These are phyloP conservation scores for Leptographium wingfieldii DNA, from an alignment of 2,329 filamentous ascomycete genomes.

Conservation along the genomic window DNA sequence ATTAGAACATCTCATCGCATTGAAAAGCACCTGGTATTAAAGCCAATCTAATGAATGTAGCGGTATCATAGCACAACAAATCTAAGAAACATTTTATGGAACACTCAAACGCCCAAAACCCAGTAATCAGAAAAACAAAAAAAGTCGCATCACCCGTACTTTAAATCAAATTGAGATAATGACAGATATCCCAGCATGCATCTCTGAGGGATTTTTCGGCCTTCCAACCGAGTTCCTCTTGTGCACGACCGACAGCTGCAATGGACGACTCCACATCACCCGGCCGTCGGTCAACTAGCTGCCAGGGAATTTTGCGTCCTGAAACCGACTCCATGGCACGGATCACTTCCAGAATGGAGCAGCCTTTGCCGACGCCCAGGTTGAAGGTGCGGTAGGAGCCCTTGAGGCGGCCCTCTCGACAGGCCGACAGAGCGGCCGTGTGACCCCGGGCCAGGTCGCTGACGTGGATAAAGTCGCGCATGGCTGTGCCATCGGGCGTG, in stretches of 20 bases:
- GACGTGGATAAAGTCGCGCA: constrained; percentile 58
- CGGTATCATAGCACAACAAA: neutral
- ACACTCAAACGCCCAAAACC: neutral
- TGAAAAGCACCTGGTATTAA: too few species aligned
- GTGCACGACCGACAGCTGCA: constrained; percentile 26
- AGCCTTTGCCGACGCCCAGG: constrained; percentile 31
- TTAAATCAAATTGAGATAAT: neutral
- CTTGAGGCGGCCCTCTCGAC: constrained; percentile 12
- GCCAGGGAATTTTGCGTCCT: constrained; percentile 22
- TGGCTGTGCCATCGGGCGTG: constrained; percentile 51
- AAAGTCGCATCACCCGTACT: neutral
- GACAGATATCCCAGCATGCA: constrained; percentile 4
- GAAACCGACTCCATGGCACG: constrained; percentile 25
- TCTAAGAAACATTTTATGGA: neutral
- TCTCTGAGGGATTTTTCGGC: neutral
- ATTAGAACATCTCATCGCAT: too few species aligned
- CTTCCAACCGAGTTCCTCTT: constrained; percentile 29
- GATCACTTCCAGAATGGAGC: constrained; percentile 31
- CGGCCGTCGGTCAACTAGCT: constrained; percentile 23
- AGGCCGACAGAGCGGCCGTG: constrained; percentile 34
- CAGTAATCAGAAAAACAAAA: neutral
- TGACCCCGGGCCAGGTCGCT: constrained; percentile 52
- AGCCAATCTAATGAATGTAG: neutral
- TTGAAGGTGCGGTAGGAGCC: constrained; percentile 31
- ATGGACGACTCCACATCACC: constrained; percentile 32